Percentiles rank a stretch among this genome's conserved stretches.
phyloP scores from a whole-genome alignment of 148 eudicot genomes.

The Arctostaphylos glauca region DNA sequence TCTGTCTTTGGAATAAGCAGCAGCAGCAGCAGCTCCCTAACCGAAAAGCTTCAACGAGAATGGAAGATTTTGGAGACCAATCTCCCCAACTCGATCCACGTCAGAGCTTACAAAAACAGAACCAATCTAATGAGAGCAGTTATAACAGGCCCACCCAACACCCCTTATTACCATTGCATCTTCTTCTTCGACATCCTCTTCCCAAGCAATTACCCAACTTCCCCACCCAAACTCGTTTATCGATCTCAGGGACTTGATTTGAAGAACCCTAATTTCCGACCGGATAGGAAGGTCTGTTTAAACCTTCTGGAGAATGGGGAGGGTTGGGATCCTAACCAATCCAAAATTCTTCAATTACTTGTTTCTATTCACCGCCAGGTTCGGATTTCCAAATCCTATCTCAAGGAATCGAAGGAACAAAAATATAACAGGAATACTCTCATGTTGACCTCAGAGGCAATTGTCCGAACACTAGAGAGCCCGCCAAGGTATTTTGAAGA shows the following conservation, averaged over 20 bases:
- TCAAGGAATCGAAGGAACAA: constrained; percentile 26
- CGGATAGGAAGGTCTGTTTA: constrained; percentile 44
- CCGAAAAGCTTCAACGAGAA: constrained; percentile 49
- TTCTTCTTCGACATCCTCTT: constrained; percentile 71
- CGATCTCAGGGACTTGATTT: constrained; percentile 50
- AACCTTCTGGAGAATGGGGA: constrained; percentile 57
- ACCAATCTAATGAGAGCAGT: constrained; percentile 66
- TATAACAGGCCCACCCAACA: constrained; percentile 52
- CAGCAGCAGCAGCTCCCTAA: neutral
- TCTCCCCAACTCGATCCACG: constrained; percentile 60
- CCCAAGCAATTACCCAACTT: constrained; percentile 48
- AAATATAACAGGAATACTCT: constrained; percentile 42
- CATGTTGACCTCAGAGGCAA: constrained; percentile 40
- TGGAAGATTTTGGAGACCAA: constrained; percentile 41
- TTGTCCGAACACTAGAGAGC: constrained; percentile 24
- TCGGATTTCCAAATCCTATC: constrained; percentile 52
- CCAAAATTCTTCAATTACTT: constrained; percentile 58
- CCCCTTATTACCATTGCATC: constrained; percentile 65
- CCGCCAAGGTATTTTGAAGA: constrained; percentile 48
- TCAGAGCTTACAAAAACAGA: constrained; percentile 49
- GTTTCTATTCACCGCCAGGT: constrained; percentile 65
- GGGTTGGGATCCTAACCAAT: constrained; percentile 43
- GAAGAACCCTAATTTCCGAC: constrained; percentile 57
- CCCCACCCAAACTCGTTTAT: constrained; percentile 47
- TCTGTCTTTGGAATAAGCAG: neutral